phyloP scores from a whole-genome alignment of 2,329 filamentous ascomycete genomes.

The Trichocomaceae sp. region DNA sequence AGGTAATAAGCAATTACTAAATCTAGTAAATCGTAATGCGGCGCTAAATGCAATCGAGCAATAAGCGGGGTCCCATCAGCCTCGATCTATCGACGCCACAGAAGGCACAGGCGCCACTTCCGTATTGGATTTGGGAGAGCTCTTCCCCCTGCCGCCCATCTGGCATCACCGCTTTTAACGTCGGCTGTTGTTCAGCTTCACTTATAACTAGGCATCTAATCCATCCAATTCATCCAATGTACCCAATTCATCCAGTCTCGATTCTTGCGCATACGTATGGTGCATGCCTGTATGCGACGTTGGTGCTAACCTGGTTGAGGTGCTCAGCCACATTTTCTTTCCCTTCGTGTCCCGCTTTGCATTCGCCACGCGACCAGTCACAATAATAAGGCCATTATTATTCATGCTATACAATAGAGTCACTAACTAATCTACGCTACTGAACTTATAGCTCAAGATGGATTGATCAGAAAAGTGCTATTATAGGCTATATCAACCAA shows the following conservation, averaged over 20 bases:
- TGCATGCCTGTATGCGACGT: neutral
- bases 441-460: neutral
- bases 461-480: neutral
- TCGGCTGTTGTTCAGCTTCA: neutral
- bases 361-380: neutral
- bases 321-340: neutral
- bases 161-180: neutral
- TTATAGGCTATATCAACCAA: neutral
- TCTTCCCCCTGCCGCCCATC: neutral
- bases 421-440: neutral
- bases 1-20: neutral
- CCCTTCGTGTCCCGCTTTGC: neutral
- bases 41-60: neutral
- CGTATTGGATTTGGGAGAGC: too few species aligned
- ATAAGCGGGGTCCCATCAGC: neutral
- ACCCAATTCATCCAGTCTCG: too few species aligned
- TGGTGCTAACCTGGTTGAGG: neutral
- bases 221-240: too few species aligned
- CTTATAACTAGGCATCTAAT: too few species aligned
- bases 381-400: neutral
- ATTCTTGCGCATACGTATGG: too few species aligned
- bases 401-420: neutral
- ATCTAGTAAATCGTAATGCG: neutral
- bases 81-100: neutral
- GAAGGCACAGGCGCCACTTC: too few species aligned